Base-by-base conservation (phyloP, 2,329 filamentous ascomycete genomes). In the Microdochium nivale region DNA sequence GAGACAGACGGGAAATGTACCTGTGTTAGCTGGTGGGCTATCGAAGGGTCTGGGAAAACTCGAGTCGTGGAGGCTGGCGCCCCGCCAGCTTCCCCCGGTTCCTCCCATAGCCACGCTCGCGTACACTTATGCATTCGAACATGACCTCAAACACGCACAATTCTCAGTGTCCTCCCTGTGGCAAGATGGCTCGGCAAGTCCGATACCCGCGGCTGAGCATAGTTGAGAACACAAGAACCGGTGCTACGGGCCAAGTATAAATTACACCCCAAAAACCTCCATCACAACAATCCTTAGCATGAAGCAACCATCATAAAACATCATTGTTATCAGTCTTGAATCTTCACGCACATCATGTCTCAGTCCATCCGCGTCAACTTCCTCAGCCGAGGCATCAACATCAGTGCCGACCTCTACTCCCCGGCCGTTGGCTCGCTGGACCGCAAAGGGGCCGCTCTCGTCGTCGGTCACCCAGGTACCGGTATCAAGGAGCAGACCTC, bases 401-500 rank as follows among this genome's bases (percentile, higher is more conserved):
- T 51, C 35, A 33, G 16, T n/a, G 49, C 19, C 14, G 24, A 51
- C 35, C 37, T 51, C 23, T 51, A 47, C 49, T 8, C 14, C 14
- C 49, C 49, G 23, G 7, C 33, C n/a, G 32, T 16, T 23, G 43
- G 25, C 35, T 3, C 32, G 14, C 30, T 14, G 14, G 27, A 43
- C 48, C n/a, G 40, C 37, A 40, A 43, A 24, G 10, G 30, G 19
- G 49, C 56, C 10, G 54, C 53, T n/a, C 49, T 69, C 14, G 59
- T 68, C 16, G 53, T 69, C 49, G 52, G 57, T 44, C 66, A 70
- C 52, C 69, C 67, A 1, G 51, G 52, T 35, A 63, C 55, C 46
- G 59, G 54, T 13, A 56, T 71, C 37, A 73, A 73, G 52, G 70
- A 72, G 54, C 69, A 72, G 55, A 62, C 68, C 1, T 40, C 67